Evolutionary conservation across 768 basidiomycete species (phyloP).

Genomic region (Naematelia aurantialba): DNA sequence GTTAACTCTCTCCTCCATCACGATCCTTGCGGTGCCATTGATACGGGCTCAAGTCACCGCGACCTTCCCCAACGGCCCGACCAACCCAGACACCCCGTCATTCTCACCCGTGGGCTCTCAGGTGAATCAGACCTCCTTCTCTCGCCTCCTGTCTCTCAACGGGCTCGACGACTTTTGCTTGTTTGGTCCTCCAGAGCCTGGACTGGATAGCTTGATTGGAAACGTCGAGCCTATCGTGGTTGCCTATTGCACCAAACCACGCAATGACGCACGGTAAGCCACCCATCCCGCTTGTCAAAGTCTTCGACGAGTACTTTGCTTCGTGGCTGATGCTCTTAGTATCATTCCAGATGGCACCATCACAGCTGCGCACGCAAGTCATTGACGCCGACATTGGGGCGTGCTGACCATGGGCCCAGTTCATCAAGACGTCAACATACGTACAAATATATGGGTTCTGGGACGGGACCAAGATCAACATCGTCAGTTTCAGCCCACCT

Average conservation of each 20-base stretch:
- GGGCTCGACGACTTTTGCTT: constrained; percentile 49
- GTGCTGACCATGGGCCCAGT: constrained; percentile 28
- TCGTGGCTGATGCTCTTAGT: constrained; percentile 18
- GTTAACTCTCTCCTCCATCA: neutral
- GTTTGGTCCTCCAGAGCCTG: constrained; percentile 37
- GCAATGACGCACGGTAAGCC: constrained; percentile 50
- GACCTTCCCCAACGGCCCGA: constrained; percentile 35
- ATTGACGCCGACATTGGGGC: neutral
- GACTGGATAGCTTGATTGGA: constrained; percentile 44
- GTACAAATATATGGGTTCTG: constrained; percentile 56
- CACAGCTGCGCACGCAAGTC: constrained; percentile 36
- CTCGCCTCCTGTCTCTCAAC: constrained; percentile 45
- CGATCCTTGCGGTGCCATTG: neutral
- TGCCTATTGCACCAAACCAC: constrained; percentile 53
- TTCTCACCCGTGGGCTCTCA: constrained; percentile 38
- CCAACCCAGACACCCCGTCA: constrained; percentile 39
- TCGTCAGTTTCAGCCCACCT: constrained; percentile 46
- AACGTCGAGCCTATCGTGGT: constrained; percentile 47
- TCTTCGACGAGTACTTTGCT: neutral
- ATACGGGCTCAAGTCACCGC: constrained; percentile 21
- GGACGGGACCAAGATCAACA: constrained; percentile 53
- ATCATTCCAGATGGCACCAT: constrained; percentile 54
- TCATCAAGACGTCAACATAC: constrained; percentile 54
- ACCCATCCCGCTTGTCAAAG: neutral
- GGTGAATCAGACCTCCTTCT: constrained; percentile 45